phyloP scores from a whole-genome alignment of 768 basidiomycete species.

The Hemileccinum rubropunctum region DNA sequence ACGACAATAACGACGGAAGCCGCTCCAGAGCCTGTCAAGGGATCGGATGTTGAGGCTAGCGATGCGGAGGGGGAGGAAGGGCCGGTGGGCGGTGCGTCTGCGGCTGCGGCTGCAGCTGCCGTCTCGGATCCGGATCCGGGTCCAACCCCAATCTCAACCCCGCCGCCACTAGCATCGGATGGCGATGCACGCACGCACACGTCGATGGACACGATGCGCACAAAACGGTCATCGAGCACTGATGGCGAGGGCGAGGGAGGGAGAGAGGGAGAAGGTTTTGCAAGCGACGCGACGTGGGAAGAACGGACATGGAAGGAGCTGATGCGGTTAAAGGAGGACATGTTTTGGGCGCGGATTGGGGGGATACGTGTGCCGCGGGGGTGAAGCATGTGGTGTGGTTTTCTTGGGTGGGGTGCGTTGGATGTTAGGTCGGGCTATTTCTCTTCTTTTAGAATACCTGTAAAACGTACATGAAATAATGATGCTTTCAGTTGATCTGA shows the following conservation, averaged over 20 bases:
- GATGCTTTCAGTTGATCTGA: too few species aligned
- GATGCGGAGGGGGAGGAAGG: slow-evolving; percentile 1
- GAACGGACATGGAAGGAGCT: slow-evolving; percentile 84
- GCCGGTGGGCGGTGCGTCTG: background rate
- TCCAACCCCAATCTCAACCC: too few species aligned
- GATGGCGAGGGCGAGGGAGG: too few species aligned
- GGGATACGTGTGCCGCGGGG: slow-evolving; percentile 30
- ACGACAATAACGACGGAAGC: background rate
- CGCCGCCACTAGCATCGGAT: background rate
- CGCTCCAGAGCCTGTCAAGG: background rate
- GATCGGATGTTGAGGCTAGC: background rate
- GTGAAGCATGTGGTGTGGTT: background rate
- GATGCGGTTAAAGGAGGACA: slow-evolving; percentile 67
- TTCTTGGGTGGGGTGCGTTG: too few species aligned
- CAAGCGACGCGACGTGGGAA: slow-evolving; percentile 77
- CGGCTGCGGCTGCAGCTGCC: background rate
- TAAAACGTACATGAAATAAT: background rate
- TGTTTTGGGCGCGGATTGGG: slow-evolving; percentile 85
- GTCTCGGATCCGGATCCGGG: background rate
- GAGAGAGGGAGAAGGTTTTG: slow-evolving; percentile 40
- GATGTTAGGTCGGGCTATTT: background rate
- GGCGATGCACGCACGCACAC: background rate
- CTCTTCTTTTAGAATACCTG: background rate
- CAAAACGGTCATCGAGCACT: slow-evolving; percentile 22
- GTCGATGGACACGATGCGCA: slow-evolving; percentile 24